phyloP scores from a whole-genome alignment of 352 stramenopile genomes.

The Thalassiosira delicatula region DNA sequence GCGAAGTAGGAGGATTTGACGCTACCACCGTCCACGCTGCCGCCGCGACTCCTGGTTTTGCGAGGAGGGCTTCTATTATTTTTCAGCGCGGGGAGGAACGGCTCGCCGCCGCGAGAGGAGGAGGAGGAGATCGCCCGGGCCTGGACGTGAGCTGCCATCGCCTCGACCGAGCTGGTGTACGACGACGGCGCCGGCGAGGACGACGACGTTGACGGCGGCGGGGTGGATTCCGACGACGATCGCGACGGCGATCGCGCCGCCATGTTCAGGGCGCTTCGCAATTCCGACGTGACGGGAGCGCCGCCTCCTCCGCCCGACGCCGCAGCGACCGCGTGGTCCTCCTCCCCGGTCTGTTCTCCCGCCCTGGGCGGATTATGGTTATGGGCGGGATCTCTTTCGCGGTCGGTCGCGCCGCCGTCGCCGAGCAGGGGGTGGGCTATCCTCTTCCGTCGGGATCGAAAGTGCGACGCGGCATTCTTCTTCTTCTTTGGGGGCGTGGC shows the following conservation, averaged over 20 bases:
- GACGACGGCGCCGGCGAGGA: neutral
- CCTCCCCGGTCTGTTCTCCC: no score
- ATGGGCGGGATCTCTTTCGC: neutral
- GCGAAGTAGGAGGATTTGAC: neutral
- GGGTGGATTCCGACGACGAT: no score
- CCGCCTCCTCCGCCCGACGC: no score
- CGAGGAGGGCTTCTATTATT: neutral
- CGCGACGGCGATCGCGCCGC: no score
- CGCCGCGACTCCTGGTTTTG: neutral
- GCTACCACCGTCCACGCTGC: neutral
- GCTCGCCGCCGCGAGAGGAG: no score
- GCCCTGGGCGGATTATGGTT: no score
- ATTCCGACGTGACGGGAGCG: neutral
- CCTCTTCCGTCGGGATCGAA: conserved; percentile 16
- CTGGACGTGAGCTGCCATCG: conserved; percentile 38
- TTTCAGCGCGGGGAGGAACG: neutral
- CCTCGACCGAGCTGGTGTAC: conserved; percentile 44
- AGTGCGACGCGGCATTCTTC: conserved; percentile 23
- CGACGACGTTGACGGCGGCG: no score
- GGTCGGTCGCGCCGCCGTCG: neutral
- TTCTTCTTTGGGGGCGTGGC: conserved; percentile 15
- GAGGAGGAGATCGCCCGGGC: no score
- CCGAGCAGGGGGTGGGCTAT: conserved; percentile 16
- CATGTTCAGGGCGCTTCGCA: conserved; percentile 14
- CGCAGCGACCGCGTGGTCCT: no score